A percentile compares a stretch with the other conserved stretches of the same genome.
phyloP scores from a whole-genome alignment of 768 basidiomycete species.

The Lactarius pseudohatsudake region DNA sequence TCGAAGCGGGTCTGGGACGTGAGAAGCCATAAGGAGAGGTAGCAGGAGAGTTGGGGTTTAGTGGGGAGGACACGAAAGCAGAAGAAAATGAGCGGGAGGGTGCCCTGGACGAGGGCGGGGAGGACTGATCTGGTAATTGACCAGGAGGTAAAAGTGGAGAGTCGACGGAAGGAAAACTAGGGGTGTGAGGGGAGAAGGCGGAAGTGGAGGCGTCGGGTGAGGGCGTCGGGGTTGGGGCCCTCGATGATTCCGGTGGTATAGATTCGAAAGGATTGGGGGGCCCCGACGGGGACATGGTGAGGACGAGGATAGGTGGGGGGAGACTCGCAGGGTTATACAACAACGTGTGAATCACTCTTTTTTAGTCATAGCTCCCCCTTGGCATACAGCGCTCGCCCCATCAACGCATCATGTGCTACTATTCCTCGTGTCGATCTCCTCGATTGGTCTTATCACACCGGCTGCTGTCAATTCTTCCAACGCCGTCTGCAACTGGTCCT shows the following conservation, averaged over 20 bases:
- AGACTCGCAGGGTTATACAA: neutral
- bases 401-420: neutral
- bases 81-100: slow-evolving; percentile 35
- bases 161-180: slow-evolving; percentile 8
- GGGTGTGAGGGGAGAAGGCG: slow-evolving; percentile 13
- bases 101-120: slow-evolving; percentile 8
- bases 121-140: slow-evolving; percentile 4
- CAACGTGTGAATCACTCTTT: neutral
- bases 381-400: neutral
- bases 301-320: neutral
- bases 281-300: slow-evolving; percentile 19
- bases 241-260: slow-evolving; percentile 15
- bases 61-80: slow-evolving; percentile 51
- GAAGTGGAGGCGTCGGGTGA: slow-evolving; percentile 11
- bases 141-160: slow-evolving; percentile 2
- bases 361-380: no score
- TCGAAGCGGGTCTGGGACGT: slow-evolving; percentile 43
- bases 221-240: slow-evolving; percentile 16
- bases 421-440: neutral
- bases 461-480: slow-evolving; percentile 34
- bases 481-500: slow-evolving; percentile 53
- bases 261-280: slow-evolving; percentile 22
- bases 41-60: slow-evolving; percentile 45
- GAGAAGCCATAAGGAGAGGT: slow-evolving; percentile 31
- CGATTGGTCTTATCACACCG: neutral